These are phyloP conservation scores for Penicillium capsulatum DNA, from an alignment of 2,329 filamentous ascomycete species.

Conservation along the genomic window DNA sequence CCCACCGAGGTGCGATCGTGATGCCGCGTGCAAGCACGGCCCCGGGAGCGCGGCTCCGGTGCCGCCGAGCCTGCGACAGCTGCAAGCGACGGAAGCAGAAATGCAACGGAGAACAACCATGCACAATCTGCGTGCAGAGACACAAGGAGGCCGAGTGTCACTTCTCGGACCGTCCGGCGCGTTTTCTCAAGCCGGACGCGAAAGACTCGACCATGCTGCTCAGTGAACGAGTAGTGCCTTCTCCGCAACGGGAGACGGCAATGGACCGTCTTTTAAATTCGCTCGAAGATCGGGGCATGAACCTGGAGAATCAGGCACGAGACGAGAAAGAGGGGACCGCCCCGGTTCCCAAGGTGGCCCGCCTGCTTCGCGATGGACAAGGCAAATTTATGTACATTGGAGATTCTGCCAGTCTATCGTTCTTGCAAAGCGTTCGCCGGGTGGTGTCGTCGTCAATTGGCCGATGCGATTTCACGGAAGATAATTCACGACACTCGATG, in stretches of 20 bases:
- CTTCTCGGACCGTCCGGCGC: slow-evolving; percentile 36
- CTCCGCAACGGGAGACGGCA: slow-evolving; percentile 31
- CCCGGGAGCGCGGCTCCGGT: slow-evolving; percentile 32
- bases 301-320: slow-evolving; percentile 25
- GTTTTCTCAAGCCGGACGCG: slow-evolving; percentile 30
- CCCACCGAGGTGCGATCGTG: slow-evolving; percentile 6
- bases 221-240: slow-evolving; percentile 29
- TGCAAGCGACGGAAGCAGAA: slow-evolving; percentile 50
- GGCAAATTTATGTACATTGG: slow-evolving; percentile 54
- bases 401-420: slow-evolving; percentile 52
- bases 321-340: slow-evolving; percentile 34
- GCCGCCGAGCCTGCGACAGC: slow-evolving; percentile 42
- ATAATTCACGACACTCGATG: slow-evolving; percentile 42
- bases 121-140: slow-evolving; percentile 47
- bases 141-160: slow-evolving; percentile 42
- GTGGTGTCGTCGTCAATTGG: slow-evolving; percentile 47
- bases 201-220: slow-evolving; percentile 33
- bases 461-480: slow-evolving; percentile 40
- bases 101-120: slow-evolving; percentile 51
- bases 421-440: slow-evolving; percentile 51
- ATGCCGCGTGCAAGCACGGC: slow-evolving; percentile 33
- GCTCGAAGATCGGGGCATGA: slow-evolving; percentile 30
- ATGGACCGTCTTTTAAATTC: slow-evolving; percentile 35
- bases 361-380: slow-evolving; percentile 50
- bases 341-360: slow-evolving; percentile 38